Conservation (phyloP, 441 rosid species). For the Metrosideros polymorpha region DNA sequence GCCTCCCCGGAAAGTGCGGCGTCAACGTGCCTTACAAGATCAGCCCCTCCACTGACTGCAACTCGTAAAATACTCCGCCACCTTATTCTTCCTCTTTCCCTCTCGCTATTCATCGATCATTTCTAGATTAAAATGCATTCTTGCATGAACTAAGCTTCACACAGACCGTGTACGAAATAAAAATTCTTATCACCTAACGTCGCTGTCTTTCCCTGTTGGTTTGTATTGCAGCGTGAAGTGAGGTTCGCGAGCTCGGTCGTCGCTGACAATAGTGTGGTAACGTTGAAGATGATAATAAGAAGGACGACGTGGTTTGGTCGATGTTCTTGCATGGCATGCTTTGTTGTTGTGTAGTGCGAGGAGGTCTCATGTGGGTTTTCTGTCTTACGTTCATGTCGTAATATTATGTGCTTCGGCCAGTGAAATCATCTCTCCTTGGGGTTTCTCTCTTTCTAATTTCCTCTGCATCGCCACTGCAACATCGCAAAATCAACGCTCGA, state of each 20-base stretch:
- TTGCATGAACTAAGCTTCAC: background rate
- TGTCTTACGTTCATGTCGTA: background rate
- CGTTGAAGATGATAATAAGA: background rate
- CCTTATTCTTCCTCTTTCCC: background rate
- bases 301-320: background rate
- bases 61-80: background rate
- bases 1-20: background rate
- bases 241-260: background rate
- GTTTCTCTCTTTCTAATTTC: background rate
- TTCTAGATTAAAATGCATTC: background rate
- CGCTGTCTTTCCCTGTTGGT: background rate
- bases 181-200: background rate
- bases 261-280: background rate
- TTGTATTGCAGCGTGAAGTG: background rate
- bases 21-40: slow-evolving; percentile 10
- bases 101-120: background rate
- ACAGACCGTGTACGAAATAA: background rate
- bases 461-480: background rate
- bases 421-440: background rate
- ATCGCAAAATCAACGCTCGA: background rate
- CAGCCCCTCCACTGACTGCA: slow-evolving; percentile 10
- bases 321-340: background rate
- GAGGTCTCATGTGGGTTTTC: background rate
- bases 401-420: background rate
- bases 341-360: background rate